Evolutionary conservation across 164 flowering plant genomes (phyloP).

Genomic region (Hamamelis virginiana): DNA sequence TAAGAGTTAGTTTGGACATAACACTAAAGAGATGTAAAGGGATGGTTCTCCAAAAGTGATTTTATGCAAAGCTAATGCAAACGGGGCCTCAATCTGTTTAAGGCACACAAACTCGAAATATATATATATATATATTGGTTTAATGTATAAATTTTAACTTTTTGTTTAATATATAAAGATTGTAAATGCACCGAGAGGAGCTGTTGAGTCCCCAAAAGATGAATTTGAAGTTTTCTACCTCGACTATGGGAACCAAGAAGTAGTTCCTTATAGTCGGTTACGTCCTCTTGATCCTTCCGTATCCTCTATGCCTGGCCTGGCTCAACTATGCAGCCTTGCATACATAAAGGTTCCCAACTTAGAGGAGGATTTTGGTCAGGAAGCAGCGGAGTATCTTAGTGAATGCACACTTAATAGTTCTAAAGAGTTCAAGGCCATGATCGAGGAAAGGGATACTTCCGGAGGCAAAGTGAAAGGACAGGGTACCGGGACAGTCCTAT

Average conservation of each 20-base stretch:
- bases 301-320: conserved; percentile 74
- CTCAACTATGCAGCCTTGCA: conserved; percentile 92
- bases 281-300: conserved; percentile 82
- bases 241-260: conserved; percentile 96
- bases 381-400: conserved; percentile 77
- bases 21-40: no score
- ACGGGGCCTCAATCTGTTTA: no score
- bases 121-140: neutral
- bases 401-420: conserved; percentile 50
- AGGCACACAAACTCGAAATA: no score
- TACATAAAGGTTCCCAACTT: conserved; percentile 73
- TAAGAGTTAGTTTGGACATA: no score
- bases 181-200: conserved; percentile 87
- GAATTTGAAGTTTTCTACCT: conserved; percentile 93
- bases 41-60: no score
- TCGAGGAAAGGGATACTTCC: conserved; percentile 87
- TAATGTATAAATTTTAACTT: neutral
- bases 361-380: conserved; percentile 88
- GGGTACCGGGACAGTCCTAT: conserved; percentile 80
- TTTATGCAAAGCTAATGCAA: no score
- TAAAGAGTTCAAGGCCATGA: conserved; percentile 62
- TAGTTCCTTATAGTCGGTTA: conserved; percentile 57
- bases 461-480: conserved; percentile 94
- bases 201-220: conserved; percentile 58
- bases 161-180: conserved; percentile 37